Conservation (phyloP, 768 basidiomycete genomes). For the Podaxis carcinomalis region DNA sequence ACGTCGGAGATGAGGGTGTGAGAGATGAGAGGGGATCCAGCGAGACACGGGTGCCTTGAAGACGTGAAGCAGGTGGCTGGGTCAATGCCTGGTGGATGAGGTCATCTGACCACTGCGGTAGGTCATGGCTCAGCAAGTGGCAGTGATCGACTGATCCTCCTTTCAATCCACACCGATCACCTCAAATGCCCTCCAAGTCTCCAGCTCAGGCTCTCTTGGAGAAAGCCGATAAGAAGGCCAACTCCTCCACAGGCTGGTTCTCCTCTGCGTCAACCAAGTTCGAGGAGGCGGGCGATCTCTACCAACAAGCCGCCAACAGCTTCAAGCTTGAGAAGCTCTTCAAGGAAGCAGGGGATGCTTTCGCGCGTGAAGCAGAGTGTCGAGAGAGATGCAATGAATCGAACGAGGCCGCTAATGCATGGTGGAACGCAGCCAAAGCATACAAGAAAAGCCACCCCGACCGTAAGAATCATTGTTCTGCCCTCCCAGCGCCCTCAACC, state of each 20-base stretch:
- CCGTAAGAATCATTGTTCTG: constrained; percentile 45
- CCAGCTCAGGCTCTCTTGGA: constrained; percentile 71
- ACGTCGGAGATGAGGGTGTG: background rate
- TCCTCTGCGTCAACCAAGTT: constrained; percentile 77
- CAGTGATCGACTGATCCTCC: constrained; percentile 15
- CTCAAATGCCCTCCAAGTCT: constrained; percentile 74
- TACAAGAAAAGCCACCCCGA: constrained; percentile 89
- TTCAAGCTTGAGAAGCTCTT: constrained; percentile 92
- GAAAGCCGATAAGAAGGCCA: constrained; percentile 91
- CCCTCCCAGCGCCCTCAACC: background rate
- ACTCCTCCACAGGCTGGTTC: constrained; percentile 84
- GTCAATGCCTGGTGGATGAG: background rate
- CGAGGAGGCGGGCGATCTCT: constrained; percentile 95
- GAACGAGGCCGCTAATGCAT: constrained; percentile 96
- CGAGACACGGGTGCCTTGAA: background rate
- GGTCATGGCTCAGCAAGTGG: background rate
- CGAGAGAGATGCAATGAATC: constrained; percentile 81
- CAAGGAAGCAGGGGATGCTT: constrained; percentile 89
- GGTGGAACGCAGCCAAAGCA: constrained; percentile 97
- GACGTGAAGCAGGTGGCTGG: background rate
- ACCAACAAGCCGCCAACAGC: constrained; percentile 89
- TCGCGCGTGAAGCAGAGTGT: constrained; percentile 92
- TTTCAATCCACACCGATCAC: constrained; percentile 15
- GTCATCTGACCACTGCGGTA: constrained; percentile 17
- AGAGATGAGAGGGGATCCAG: background rate